Evolutionary conservation across 2,329 filamentous ascomycete species (phyloP).

Genomic region (Mycosphaerella sp.): DNA sequence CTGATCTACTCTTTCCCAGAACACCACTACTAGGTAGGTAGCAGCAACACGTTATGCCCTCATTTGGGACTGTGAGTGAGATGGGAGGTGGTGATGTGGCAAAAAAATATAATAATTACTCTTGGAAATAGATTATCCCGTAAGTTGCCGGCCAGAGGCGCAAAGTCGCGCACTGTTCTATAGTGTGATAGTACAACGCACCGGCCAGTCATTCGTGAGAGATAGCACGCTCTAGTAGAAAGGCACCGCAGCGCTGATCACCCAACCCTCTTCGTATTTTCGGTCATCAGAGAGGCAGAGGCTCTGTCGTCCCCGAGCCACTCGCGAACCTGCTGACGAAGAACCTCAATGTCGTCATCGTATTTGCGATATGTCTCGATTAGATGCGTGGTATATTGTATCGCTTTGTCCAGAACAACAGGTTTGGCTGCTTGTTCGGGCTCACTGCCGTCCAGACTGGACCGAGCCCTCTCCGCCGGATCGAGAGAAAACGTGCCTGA

Average conservation of each 20-base stretch:
- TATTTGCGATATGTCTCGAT: conserved; percentile 18
- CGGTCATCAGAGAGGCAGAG: not conserved
- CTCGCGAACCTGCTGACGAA: conserved; percentile 14
- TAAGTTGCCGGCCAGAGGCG: not conserved
- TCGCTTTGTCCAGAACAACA: conserved; percentile 19
- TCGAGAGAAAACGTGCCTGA: conserved; percentile 14
- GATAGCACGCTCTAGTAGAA: not conserved
- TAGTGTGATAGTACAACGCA: not conserved
- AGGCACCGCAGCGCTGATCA: not conserved
- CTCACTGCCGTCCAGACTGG: conserved; percentile 1
- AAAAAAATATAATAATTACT: not conserved
- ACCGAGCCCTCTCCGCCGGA: conserved; percentile 2
- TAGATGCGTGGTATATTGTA: conserved; percentile 18
- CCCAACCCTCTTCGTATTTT: conserved; percentile 2
- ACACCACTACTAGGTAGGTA: no score
- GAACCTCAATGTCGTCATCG: conserved; percentile 15
- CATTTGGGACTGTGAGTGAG: no score
- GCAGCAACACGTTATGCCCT: no score
- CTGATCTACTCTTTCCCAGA: no score
- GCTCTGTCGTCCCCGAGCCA: conserved; percentile 11
- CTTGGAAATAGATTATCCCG: not conserved
- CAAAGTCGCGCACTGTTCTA: conserved; percentile 1
- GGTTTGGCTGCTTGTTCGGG: conserved; percentile 17
- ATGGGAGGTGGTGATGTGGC: no score
- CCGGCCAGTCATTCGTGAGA: not conserved